Base-by-base conservation (phyloP, 306 rosid genomes). In the Citrullus amarus region DNA sequence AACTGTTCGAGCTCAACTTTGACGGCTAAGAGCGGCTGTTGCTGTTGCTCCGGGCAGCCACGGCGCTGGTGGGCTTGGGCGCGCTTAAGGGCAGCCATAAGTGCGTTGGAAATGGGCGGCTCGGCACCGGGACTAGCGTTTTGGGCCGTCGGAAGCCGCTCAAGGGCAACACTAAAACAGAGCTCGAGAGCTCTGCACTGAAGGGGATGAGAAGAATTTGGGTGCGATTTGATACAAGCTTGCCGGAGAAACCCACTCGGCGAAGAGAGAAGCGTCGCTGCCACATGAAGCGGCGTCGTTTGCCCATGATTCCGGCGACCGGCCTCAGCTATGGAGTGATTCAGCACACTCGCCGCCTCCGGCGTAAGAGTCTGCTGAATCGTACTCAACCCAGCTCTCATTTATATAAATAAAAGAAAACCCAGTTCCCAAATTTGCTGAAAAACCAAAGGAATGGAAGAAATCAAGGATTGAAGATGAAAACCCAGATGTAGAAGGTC, bases 41-140 rank as follows among this genome's bases (percentile, higher is more conserved):
- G 99, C 80, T 96, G 99, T 75, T 92, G 98, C 75, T 96, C 99
- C 0, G 98, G 98, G 84, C 91, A 96, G 5, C 99, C 99, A 0
- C 99, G 89, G 17, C 98, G 97, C 79, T 96, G 99, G 78, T 92
- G 99, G 28, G 99, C 97, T 69, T 96, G 99, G 0, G 99, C 99
- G 9, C 99, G 90, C 83, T 96, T 96, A 0, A 92, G 81, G 4
- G 99, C 99, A 0, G 99, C 99, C 98, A 91, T 91, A 46, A 96
- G 83, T 4, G 99, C 99, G 80, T 96, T 92, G 34, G 99, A 96
- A 72, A 96, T 90, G 0, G 97, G 97, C 2, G 99, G 99, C 34
- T 95, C 97, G 71, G 87, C 74, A 16, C 89, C 89, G 3, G 96
- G 83, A 14, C 84, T 70, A 22, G 88, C 51, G 88, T 79, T 91